Conservation (phyloP, 2,329 filamentous ascomycete species). For the Cladophialophora bantiana region DNA sequence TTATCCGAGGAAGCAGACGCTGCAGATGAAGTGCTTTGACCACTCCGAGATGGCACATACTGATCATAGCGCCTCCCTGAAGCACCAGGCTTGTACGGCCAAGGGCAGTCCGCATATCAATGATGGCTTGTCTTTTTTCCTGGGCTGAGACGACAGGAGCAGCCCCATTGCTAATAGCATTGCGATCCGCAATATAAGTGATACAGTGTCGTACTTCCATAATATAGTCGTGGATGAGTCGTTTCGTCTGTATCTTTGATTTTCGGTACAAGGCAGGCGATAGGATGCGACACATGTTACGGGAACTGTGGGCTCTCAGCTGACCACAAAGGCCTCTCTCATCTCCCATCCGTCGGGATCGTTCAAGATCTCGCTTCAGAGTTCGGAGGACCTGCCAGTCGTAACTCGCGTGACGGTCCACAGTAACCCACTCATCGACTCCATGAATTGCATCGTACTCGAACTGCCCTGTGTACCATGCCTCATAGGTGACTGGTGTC, state of each 20-base stretch:
- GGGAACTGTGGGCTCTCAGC: constrained; percentile 53
- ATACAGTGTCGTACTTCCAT: constrained; percentile 82
- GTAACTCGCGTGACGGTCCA: constrained; percentile 27
- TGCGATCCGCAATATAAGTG: constrained; percentile 74
- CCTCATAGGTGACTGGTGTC: constrained; percentile 24
- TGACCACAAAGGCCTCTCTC: constrained; percentile 33
- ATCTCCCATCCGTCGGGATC: constrained; percentile 29
- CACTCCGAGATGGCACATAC: constrained; percentile 86
- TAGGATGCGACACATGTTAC: constrained; percentile 92
- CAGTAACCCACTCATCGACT: constrained; percentile 28
- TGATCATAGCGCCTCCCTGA: constrained; percentile 90
- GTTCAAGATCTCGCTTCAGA: constrained; percentile 33
- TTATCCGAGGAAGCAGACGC: constrained; percentile 83
- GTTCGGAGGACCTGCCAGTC: constrained; percentile 33
- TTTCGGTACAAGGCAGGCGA: constrained; percentile 81
- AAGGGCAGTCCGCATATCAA: constrained; percentile 87
- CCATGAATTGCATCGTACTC: constrained; percentile 30
- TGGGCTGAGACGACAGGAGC: constrained; percentile 67
- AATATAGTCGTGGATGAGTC: constrained; percentile 89
- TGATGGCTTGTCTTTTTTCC: constrained; percentile 82
- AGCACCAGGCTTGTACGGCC: constrained; percentile 84
- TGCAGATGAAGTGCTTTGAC: constrained; percentile 84
- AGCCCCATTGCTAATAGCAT: constrained; percentile 61
- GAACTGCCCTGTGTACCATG: constrained; percentile 22
- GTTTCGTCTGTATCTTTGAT: constrained; percentile 86